Evolutionary conservation across 2,329 filamentous ascomycete genomes (phyloP), one percentile per base, ranked within the genome.

Genomic region (Xylaria sp.): DNA sequence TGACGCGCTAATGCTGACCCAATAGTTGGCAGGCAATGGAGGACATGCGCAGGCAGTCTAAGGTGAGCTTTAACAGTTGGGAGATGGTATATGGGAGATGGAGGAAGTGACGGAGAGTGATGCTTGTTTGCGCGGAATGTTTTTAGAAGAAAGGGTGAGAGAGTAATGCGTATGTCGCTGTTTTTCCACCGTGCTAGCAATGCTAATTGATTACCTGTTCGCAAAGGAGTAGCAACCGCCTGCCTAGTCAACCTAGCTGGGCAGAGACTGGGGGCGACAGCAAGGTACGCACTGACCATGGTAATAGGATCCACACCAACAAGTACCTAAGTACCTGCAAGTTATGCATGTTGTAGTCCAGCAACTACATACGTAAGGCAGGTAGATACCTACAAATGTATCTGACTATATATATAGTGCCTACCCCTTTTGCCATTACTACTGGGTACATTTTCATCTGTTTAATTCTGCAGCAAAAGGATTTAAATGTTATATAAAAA

Each of bases 131-230:
- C 64, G 68, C 60, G 48, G 72, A 69, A 69, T 66, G 64, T 65
- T 63, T 71, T 59, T 18, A 51, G 61, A 55, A 67, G n/a, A 59
- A 55, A 57, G 58, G 58, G 59, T 35, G 68, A 61, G 62, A 44
- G 69, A 37, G 55, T 63, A 59, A 51, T 63, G 66, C 50, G 68
- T 69, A 53, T 50, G 48, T 65, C 63, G 69, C 66, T 65, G 71
- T 73, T 71, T 66, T 65, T 55, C 63, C 53, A 64, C 73, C 63
- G 72, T 73, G 67, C 61, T 69, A 71, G 71, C 61, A 68, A 73
- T 65, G 72, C 72, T 71, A 51, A 75, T 70, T 72, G 75, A 73
- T 74, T 76, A 78, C 75, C 61, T 78, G 76, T 78, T 77, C 75
- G 74, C 71, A 78, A 78, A 72, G 69, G 71, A 73, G 68, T 50